Evolutionary conservation across 129 eudicot species (phyloP).

Genomic region (sunflower (Helianthus annuus)): HanXRQr2.0-SUNRISE NC_035441.2:85321331-85321830

Average conservation of each 20-base stretch:
- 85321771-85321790: conserved; percentile 5
- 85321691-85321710: conserved; percentile 98
- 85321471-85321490: conserved; percentile 98
- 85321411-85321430: conserved; percentile 86
- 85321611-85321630: conserved; percentile 10
- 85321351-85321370: not conserved
- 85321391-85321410: conserved; percentile 88
- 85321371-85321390: conserved; percentile 1
- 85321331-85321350: conserved; percentile 2
- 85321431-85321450: conserved; percentile 95
- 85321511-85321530: conserved; percentile 56
- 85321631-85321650: conserved; percentile 98
- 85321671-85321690: conserved; percentile 96
- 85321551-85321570: not conserved
- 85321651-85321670: conserved; percentile 95
- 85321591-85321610: conserved; percentile 3
- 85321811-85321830: conserved; percentile 91
- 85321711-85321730: conserved; percentile 97
- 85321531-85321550: conserved; percentile 12
- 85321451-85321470: conserved; percentile 83
- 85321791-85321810: conserved; percentile 6
- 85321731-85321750: conserved; percentile 58
- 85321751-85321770: not conserved
- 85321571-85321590: conserved; percentile 1
- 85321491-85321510: conserved; percentile 86